These are phyloP conservation scores for Venturia pyrina DNA, from an alignment of 2,329 filamentous ascomycete genomes.

Conservation along the genomic window DNA sequence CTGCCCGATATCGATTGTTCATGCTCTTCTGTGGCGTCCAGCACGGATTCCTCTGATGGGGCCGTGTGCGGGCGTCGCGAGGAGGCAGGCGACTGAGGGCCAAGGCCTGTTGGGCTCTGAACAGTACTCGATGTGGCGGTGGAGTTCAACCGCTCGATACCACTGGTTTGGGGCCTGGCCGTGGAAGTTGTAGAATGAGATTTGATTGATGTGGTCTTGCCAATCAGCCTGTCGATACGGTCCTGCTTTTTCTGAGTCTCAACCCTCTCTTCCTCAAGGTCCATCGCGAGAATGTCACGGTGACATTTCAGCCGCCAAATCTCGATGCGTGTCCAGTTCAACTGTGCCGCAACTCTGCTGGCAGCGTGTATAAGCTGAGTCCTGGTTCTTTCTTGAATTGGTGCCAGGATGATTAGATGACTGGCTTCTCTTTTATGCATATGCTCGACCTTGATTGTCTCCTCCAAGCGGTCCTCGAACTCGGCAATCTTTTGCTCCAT, in stretches of 20 bases:
- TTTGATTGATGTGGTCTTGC: neutral
- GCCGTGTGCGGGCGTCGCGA: neutral
- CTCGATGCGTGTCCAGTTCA: slow-evolving; percentile 90
- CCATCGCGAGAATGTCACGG: slow-evolving; percentile 73
- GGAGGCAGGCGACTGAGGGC: slow-evolving; percentile 3
- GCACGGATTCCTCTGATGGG: slow-evolving; percentile 1
- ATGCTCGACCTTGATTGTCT: slow-evolving; percentile 68
- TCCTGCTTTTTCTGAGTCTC: slow-evolving; percentile 7
- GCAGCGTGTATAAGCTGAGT: slow-evolving; percentile 81
- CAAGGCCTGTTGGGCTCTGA: neutral
- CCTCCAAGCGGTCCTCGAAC: slow-evolving; percentile 65
- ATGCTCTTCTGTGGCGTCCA: neutral
- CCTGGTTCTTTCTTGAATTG: slow-evolving; percentile 80
- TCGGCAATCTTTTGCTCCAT: slow-evolving; percentile 79
- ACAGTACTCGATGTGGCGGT: slow-evolving; percentile 3
- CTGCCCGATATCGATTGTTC: neutral
- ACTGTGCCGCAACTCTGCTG: slow-evolving; percentile 70
- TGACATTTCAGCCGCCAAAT: slow-evolving; percentile 91
- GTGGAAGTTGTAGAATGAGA: slow-evolving; percentile 9
- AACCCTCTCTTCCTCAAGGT: slow-evolving; percentile 66
- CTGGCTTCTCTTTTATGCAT: slow-evolving; percentile 77
- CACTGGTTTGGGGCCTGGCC: slow-evolving; percentile 7
- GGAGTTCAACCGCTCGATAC: slow-evolving; percentile 8
- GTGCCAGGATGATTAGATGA: slow-evolving; percentile 79
- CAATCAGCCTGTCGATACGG: slow-evolving; percentile 3